Evolutionary conservation across 2,329 filamentous ascomycete species (phyloP).

Genomic region (Cladorrhinum sp.): DNA sequence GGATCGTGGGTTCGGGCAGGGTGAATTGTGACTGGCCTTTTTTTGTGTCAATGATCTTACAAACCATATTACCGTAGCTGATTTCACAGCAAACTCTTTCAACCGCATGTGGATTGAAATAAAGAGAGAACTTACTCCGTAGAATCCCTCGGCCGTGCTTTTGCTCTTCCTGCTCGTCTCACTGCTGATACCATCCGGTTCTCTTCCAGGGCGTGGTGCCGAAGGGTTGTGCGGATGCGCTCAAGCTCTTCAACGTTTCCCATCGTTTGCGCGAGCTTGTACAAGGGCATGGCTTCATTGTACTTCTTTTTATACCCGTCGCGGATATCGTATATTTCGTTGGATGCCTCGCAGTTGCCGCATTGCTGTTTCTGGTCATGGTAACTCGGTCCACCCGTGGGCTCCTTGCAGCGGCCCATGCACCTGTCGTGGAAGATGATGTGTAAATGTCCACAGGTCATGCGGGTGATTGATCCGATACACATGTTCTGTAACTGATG

Average conservation of each 20-base stretch:
- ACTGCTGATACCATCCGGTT: background rate
- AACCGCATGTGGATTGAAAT: too few relatives aligned
- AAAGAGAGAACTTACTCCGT: background rate
- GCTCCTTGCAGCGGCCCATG: background rate
- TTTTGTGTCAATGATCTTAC: too few relatives aligned
- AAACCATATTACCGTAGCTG: too few relatives aligned
- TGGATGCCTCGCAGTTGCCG: background rate
- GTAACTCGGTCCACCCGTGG: background rate
- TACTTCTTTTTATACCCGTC: background rate
- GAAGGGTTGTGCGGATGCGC: background rate
- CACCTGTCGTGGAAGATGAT: background rate
- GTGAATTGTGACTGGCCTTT: background rate
- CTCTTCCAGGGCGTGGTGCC: background rate
- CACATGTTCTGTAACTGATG: background rate
- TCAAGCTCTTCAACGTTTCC: background rate
- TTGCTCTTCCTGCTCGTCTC: background rate
- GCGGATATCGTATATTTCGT: background rate
- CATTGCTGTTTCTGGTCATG: background rate
- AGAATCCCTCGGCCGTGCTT: background rate
- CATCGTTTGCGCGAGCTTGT: background rate
- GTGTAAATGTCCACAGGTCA: constrained; percentile 1
- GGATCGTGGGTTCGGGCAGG: background rate
- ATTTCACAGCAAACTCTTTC: too few relatives aligned
- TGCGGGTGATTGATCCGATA: background rate
- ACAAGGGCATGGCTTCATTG: background rate